Base-by-base conservation (phyloP, 371 early-diverging fungal species). In the Haplosporangium sp. region DNA sequence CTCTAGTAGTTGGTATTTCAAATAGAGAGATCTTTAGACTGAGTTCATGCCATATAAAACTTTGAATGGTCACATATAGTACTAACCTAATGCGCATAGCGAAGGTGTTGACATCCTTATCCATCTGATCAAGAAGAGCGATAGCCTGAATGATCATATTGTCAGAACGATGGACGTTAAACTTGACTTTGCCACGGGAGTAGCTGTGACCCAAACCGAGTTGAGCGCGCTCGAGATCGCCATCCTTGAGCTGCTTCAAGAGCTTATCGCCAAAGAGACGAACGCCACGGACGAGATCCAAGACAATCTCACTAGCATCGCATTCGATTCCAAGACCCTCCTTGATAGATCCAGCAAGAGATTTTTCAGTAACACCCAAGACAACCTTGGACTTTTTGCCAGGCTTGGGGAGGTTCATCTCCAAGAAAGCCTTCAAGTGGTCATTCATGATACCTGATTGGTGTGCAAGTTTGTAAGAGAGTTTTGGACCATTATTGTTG, bases 151-250 rank as follows among this genome's bases (percentile, higher is more conserved):
- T 94, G 83, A 97, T 95, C 96, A 97, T 96, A 69, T 94, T 96
- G 86, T 98, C 98, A 6, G 95, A 91, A 85, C 96, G 95, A 84
- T 97, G 94, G 67, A 95, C 92, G 89, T 98, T 98, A 92, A 96
- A 99, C 94, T 98, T 97, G 83, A 99, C 97, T 87, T 98, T 98
- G 64, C 97, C 96, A 72, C 99, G 92, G 67, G 99, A 98, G 89
- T 98, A 98, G 57, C 93, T 91, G 90, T 99, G 99, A 76, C 99
- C 98, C 65, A 98, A 89, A 87, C 98, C 99, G 17, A 99, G 92
- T 86, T 96, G 97, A 59, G 97, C 96, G 82, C 93, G 93, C 77
- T 93, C 93, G 63, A 97, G 84, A 84, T 98, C 99, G 64, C 95
- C 95, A 27, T 93, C 90, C 91, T 94, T 96, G 64, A 98, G 86